Evolutionary conservation across 192 early-diverging fungal genomes (phyloP).

Genomic region (Coemansia sp.): DNA sequence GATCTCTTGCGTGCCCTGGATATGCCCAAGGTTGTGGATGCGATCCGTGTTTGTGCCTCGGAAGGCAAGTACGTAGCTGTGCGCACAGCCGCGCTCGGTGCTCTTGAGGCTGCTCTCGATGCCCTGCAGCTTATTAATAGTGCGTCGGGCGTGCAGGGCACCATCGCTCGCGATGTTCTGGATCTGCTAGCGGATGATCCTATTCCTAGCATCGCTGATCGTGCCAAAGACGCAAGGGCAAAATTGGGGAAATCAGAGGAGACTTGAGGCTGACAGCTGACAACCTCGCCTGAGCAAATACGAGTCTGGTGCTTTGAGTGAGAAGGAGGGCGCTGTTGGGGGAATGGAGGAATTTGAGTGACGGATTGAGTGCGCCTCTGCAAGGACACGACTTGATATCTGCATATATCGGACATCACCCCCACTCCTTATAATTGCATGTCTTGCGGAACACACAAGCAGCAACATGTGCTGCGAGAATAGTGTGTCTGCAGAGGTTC

Average conservation of each 20-base stretch:
- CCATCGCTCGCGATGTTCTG: slow-evolving; percentile 11
- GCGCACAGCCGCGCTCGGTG: slow-evolving; percentile 60
- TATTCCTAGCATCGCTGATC: slow-evolving; percentile 56
- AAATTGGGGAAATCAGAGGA: neutral
- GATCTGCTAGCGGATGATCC: slow-evolving; percentile 51
- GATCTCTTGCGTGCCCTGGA: slow-evolving; percentile 15
- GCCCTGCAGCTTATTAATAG: neutral
- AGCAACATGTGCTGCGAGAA: neutral
- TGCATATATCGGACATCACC: neutral
- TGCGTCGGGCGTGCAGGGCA: neutral
- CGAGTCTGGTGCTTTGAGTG: neutral
- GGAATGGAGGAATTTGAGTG: neutral
- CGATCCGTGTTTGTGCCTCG: slow-evolving; percentile 53
- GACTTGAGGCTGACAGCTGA: neutral
- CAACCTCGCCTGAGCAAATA: neutral
- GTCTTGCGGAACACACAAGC: neutral
- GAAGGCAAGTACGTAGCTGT: slow-evolving; percentile 69
- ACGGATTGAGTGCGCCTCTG: neutral
- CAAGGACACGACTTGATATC: slow-evolving; percentile 2
- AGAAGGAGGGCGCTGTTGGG: neutral
- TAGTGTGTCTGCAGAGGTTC: neutral
- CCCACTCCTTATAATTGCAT: neutral
- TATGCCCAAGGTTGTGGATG: slow-evolving; percentile 38
- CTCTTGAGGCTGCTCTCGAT: slow-evolving; percentile 36
- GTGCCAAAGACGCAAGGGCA: slow-evolving; percentile 38